Conservation (phyloP, 1,139 yeast species). For the Debaryomycetaceae sp. region DNA sequence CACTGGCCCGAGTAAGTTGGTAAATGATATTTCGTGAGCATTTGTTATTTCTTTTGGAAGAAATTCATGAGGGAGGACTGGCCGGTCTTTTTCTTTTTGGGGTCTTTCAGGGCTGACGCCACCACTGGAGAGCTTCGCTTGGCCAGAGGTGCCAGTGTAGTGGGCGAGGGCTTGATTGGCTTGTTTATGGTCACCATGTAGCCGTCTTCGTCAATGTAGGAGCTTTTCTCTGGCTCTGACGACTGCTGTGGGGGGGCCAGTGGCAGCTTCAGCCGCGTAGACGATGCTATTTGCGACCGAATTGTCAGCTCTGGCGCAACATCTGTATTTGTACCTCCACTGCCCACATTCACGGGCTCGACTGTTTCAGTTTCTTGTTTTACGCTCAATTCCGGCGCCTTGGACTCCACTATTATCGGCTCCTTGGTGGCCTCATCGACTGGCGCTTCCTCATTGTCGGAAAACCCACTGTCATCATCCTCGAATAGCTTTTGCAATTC, state of each 20-base stretch:
- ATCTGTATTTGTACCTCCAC: too few species aligned
- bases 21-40: too few species aligned
- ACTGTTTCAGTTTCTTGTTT: too few species aligned
- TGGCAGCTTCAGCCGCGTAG: too few species aligned
- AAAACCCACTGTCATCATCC: slow-evolving; percentile 9
- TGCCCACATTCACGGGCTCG: too few species aligned
- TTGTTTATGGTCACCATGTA: slow-evolving; percentile 30
- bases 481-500: slow-evolving; percentile 9
- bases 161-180: slow-evolving; percentile 12
- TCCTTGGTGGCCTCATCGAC: slow-evolving; percentile 1
- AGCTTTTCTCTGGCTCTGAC: slow-evolving; percentile 9
- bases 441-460: slow-evolving; percentile 6
- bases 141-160: slow-evolving; percentile 7
- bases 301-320: too few species aligned
- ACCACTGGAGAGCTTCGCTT: slow-evolving; percentile 4
- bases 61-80: slow-evolving; percentile 40
- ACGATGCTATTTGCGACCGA: too few species aligned
- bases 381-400: too few species aligned
- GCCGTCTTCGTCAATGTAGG: slow-evolving; percentile 38
- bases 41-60: slow-evolving; percentile 15
- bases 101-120: slow-evolving; percentile 11
- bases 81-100: slow-evolving; percentile 21
- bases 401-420: slow-evolving; percentile 4
- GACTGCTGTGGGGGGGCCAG: too few species aligned
- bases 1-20: too few species aligned